A percentile compares a stretch with the other conserved stretches of the same genome.
phyloP scores from a whole-genome alignment of 441 rosid species.

The Theobroma grandiflorum region DNA sequence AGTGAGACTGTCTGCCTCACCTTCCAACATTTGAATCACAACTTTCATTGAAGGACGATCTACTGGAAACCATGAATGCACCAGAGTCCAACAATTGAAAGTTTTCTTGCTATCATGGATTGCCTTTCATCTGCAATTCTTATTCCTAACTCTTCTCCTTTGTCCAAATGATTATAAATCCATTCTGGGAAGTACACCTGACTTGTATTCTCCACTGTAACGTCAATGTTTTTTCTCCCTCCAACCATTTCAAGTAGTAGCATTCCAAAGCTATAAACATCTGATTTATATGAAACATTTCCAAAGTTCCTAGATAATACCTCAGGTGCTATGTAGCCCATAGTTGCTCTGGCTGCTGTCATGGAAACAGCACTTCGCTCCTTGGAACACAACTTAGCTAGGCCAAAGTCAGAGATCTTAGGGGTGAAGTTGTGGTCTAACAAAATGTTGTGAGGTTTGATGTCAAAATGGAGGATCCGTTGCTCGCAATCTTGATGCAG shows the following conservation, averaged over 20 bases:
- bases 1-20: conserved; percentile 32
- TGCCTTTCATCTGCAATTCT: conserved; percentile 29
- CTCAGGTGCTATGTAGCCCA: conserved; percentile 22
- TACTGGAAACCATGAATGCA: conserved; percentile 36
- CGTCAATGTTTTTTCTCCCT: conserved; percentile 19
- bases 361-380: conserved; percentile 20
- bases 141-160: conserved; percentile 6
- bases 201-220: conserved; percentile 18
- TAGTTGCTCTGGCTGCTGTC: conserved; percentile 26
- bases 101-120: conserved; percentile 35
- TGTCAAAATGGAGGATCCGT: conserved; percentile 31
- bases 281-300: conserved; percentile 20
- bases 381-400: conserved; percentile 26
- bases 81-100: conserved; percentile 39
- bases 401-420: conserved; percentile 18
- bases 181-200: conserved; percentile 18
- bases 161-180: conserved; percentile 18
- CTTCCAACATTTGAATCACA: conserved; percentile 44
- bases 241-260: conserved; percentile 2
- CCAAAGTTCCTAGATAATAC: conserved; percentile 30
- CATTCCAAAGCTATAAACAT: neutral
- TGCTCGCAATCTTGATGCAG: conserved; percentile 29
- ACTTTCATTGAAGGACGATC: conserved; percentile 45
- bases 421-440: conserved; percentile 18
- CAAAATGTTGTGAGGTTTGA: conserved; percentile 22